These are phyloP conservation scores for Shiraia sp. DNA, from an alignment of 2,329 filamentous ascomycete genomes.

Conservation along the genomic window DNA sequence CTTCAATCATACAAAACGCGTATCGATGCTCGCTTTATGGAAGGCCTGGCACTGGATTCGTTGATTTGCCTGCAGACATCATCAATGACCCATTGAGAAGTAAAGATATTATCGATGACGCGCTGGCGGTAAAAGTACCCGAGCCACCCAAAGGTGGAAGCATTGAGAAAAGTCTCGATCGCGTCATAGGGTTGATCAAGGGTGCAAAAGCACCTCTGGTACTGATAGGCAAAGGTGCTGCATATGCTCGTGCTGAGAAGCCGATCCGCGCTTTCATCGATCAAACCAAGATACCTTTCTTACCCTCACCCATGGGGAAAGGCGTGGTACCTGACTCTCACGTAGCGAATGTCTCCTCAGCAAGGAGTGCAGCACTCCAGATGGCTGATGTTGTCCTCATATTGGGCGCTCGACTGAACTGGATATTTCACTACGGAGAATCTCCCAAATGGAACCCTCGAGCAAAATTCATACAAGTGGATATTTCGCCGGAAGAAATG, in stretches of 20 bases:
- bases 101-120: slow-evolving; percentile 7
- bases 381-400: slow-evolving; percentile 60
- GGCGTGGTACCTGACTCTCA: slow-evolving; percentile 60
- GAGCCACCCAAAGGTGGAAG: slow-evolving; percentile 50
- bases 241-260: slow-evolving; percentile 56
- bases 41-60: slow-evolving; percentile 56
- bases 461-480: slow-evolving; percentile 60
- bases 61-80: slow-evolving; percentile 60
- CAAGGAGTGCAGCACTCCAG: slow-evolving; percentile 58
- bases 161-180: slow-evolving; percentile 49
- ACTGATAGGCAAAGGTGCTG: slow-evolving; percentile 60
- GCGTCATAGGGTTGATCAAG: slow-evolving; percentile 52
- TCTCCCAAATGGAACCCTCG: slow-evolving; percentile 57
- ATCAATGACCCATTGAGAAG: slow-evolving; percentile 47
- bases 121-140: slow-evolving; percentile 22
- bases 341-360: slow-evolving; percentile 56
- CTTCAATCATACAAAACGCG: slow-evolving; percentile 54
- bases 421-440: slow-evolving; percentile 62
- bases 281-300: slow-evolving; percentile 56
- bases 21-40: slow-evolving; percentile 60
- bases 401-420: slow-evolving; percentile 60
- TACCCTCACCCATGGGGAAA: slow-evolving; percentile 64
- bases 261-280: slow-evolving; percentile 52
- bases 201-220: slow-evolving; percentile 56
- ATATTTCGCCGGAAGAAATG: slow-evolving; percentile 58